phyloP scores from a whole-genome alignment of 768 basidiomycete species.

The Tricholoma furcatifolium region DNA sequence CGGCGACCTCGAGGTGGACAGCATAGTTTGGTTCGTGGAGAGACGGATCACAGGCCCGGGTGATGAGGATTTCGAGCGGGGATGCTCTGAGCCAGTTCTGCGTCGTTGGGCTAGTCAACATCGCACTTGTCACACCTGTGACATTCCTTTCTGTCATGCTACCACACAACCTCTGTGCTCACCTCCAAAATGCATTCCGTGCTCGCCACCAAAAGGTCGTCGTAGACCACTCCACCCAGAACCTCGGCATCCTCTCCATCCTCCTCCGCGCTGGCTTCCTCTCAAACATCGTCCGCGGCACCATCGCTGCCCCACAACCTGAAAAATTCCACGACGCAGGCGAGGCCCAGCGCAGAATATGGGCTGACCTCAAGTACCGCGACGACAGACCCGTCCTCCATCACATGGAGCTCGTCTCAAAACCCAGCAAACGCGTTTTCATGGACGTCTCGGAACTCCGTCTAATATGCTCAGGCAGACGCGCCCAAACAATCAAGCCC shows the following conservation, averaged over 20 bases:
- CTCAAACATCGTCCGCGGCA: conserved; percentile 79
- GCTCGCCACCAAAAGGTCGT: conserved; percentile 78
- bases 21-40: conserved; percentile 90
- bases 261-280: conserved; percentile 91
- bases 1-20: conserved; percentile 89
- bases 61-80: conserved; percentile 67
- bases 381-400: conserved; percentile 83
- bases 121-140: conserved; percentile 20
- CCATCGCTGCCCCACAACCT: conserved; percentile 63
- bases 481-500: conserved; percentile 79
- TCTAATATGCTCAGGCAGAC: conserved; percentile 76
- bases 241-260: conserved; percentile 88
- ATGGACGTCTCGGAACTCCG: conserved; percentile 75
- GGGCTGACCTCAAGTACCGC: conserved; percentile 94
- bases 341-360: conserved; percentile 76
- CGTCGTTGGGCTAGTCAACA: conserved; percentile 52
- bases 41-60: conserved; percentile 84
- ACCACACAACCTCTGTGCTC: conserved; percentile 87
- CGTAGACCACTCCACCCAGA: conserved; percentile 83
- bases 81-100: conserved; percentile 55
- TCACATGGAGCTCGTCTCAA: conserved; percentile 79
- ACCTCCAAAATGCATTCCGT: conserved; percentile 88
- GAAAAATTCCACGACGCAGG: conserved; percentile 53
- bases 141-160: conserved; percentile 32
- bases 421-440: conserved; percentile 77